Evolutionary conservation across 495 filamentous ascomycete genomes (phyloP).

Genomic region (Penicillium angulare): DNA sequence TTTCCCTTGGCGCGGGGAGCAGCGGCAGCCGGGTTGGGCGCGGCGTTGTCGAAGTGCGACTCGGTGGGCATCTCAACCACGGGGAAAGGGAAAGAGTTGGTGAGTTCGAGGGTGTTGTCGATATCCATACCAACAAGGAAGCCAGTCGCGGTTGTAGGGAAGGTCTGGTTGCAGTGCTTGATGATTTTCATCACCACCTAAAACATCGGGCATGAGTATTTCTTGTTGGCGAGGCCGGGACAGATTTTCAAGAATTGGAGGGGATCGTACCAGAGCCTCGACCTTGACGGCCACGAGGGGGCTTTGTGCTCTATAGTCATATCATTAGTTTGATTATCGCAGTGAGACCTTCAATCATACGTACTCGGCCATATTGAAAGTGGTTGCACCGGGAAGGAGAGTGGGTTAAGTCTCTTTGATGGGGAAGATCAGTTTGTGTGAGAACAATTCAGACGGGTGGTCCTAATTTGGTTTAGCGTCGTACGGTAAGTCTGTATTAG

Average conservation of each 20-base stretch:
- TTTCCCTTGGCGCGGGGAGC: conserved; percentile 92
- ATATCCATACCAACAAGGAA: conserved; percentile 92
- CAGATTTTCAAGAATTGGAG: conserved; percentile 33
- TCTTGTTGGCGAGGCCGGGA: conserved; percentile 29
- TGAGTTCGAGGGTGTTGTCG: conserved; percentile 79
- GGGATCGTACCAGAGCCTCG: conserved; percentile 67
- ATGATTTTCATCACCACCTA: conserved; percentile 97
- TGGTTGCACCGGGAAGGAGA: conserved; percentile 26
- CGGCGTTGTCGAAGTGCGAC: conserved; percentile 73
- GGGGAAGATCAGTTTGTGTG: conserved; percentile 44
- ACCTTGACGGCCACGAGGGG: conserved; percentile 79
- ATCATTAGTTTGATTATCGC: conserved; percentile 3
- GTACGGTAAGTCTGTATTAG: conserved; percentile 3
- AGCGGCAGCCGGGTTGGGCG: conserved; percentile 75
- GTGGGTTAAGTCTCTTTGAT: conserved; percentile 19
- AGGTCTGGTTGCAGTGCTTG: conserved; percentile 82
- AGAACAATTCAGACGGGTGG: conserved; percentile 18
- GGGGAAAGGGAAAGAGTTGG: conserved; percentile 93
- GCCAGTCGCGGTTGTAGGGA: conserved; percentile 87
- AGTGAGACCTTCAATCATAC: conserved; percentile 8
- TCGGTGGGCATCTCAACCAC: conserved; percentile 74
- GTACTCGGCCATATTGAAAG: conserved; percentile 49
- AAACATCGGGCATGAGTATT: conserved; percentile 24
- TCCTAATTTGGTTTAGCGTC: conserved; percentile 23
- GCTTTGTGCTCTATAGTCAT: conserved; percentile 36